Evolutionary conservation across 2,329 filamentous ascomycete genomes (phyloP).

Genomic region (Tolypocladium sp.): DNA sequence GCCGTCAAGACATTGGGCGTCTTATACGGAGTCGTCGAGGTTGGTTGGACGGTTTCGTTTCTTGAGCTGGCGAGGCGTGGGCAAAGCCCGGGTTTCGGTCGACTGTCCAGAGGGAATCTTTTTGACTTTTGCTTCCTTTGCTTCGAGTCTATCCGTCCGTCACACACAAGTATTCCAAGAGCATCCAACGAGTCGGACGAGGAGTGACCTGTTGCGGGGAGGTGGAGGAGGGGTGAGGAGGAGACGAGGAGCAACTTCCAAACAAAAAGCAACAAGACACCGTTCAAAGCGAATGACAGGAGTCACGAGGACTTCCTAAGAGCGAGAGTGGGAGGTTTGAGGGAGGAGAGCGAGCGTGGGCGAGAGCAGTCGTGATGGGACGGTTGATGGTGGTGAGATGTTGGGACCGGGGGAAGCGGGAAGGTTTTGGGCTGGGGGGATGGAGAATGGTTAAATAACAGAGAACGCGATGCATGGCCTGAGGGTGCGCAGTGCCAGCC

Average conservation of each 20-base stretch:
- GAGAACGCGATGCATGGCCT: not conserved
- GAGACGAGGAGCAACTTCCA: constrained; percentile 17
- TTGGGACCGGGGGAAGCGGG: constrained; percentile 2
- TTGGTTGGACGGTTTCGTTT: not conserved
- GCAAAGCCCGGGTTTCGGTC: not conserved
- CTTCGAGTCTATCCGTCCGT: not conserved
- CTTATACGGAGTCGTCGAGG: not conserved
- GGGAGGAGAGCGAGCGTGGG: constrained; percentile 5
- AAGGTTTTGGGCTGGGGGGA: constrained; percentile 1
- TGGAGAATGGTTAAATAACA: constrained; percentile 7
- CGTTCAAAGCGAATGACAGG: constrained; percentile 64
- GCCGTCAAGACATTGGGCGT: not conserved
- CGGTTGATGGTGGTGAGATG: constrained; percentile 1
- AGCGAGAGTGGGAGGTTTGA: constrained; percentile 19
- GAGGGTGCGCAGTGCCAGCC: not conserved
- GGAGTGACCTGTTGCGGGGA: not conserved
- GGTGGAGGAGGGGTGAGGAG: constrained; percentile 6
- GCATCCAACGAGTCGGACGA: not conserved
- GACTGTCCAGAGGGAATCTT: not conserved
- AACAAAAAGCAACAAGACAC: constrained; percentile 35
- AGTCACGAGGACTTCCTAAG: constrained; percentile 65
- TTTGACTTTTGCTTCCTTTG: not conserved
- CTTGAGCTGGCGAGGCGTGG: not conserved
- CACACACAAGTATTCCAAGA: not conserved
- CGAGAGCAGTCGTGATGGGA: constrained; percentile 1